phyloP scores from a whole-genome alignment of 2,329 filamentous ascomycete genomes.

The Chaetothyriales sp. region DNA sequence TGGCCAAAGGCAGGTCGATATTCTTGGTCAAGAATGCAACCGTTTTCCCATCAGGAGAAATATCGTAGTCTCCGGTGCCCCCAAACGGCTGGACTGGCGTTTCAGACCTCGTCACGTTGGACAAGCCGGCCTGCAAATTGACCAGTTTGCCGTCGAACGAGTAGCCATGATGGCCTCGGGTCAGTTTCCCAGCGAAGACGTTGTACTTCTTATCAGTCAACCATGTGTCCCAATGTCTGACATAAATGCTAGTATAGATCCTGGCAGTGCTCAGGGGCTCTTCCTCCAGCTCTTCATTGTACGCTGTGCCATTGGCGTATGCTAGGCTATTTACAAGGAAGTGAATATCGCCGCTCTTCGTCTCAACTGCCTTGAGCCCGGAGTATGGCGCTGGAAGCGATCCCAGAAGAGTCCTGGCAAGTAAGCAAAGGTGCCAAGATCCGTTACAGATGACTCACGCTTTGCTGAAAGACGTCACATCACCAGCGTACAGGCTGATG shows the following conservation, averaged over 20 bases:
- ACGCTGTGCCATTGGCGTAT: conserved; percentile 54
- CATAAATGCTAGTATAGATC: conserved; percentile 62
- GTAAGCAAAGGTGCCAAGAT: neutral
- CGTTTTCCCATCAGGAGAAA: conserved; percentile 28
- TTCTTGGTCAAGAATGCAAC: conserved; percentile 32
- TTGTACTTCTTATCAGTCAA: conserved; percentile 54
- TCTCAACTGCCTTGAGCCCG: conserved; percentile 26
- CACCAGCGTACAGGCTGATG: conserved; percentile 27
- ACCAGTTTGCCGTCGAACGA: conserved; percentile 37
- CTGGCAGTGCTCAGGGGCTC: conserved; percentile 51
- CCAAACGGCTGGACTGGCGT: conserved; percentile 52
- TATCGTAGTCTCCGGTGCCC: conserved; percentile 66
- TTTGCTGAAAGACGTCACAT: conserved; percentile 22
- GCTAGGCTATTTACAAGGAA: conserved; percentile 47
- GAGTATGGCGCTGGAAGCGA: conserved; percentile 26
- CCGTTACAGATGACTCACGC: conserved; percentile 17
- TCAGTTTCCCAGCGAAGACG: conserved; percentile 57
- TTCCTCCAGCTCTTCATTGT: conserved; percentile 49
- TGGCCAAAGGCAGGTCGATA: conserved; percentile 29
- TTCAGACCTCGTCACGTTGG: conserved; percentile 40
- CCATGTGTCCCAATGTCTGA: conserved; percentile 74
- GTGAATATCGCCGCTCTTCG: conserved; percentile 34
- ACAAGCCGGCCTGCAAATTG: conserved; percentile 27
- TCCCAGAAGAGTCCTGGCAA: conserved; percentile 25
- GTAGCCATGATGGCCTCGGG: conserved; percentile 17